Evolutionary conservation across 495 filamentous ascomycete genomes (phyloP).

Genomic region (Schizothecium vesticola): DNA sequence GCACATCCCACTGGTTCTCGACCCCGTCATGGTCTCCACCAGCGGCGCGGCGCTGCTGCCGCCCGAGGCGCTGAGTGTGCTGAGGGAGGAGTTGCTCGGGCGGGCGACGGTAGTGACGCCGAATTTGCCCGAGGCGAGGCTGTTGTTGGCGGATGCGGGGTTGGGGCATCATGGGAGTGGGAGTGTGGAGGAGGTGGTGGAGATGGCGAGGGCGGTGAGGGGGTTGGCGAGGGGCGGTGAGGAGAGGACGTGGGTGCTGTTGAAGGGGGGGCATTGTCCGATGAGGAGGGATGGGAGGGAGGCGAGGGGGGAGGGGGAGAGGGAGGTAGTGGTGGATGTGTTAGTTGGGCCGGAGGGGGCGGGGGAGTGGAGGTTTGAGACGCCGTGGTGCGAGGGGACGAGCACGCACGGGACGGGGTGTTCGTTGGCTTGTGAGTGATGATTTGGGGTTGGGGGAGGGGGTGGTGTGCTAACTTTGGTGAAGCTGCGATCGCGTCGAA

Average conservation of each 20-base stretch:
- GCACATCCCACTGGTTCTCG: constrained; percentile 64
- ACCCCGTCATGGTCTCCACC: constrained; percentile 94
- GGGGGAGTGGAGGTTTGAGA: constrained; percentile 52
- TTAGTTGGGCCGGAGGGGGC: constrained; percentile 49
- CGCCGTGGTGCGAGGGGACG: constrained; percentile 58
- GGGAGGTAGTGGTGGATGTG: constrained; percentile 65
- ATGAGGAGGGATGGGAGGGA: constrained; percentile 55
- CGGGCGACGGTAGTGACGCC: constrained; percentile 78
- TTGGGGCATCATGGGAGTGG: constrained; percentile 43
- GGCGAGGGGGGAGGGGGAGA: constrained; percentile 52
- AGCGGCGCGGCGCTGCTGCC: constrained; percentile 74
- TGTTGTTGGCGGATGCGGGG: constrained; percentile 61
- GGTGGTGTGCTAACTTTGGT: neutral
- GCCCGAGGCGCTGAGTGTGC: constrained; percentile 55
- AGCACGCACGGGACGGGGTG: constrained; percentile 97
- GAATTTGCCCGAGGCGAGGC: constrained; percentile 82
- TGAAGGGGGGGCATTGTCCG: constrained; percentile 93
- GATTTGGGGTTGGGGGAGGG: neutral
- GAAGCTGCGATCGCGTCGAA: constrained; percentile 83
- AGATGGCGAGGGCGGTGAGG: constrained; percentile 60
- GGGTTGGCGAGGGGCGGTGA: constrained; percentile 44
- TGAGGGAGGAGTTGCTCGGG: constrained; percentile 67
- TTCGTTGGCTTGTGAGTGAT: constrained; percentile 71
- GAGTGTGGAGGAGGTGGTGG: constrained; percentile 55
- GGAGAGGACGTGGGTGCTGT: constrained; percentile 62